Conservation (phyloP, 2,329 filamentous ascomycete species). For the Anisogramma anomala region DNA sequence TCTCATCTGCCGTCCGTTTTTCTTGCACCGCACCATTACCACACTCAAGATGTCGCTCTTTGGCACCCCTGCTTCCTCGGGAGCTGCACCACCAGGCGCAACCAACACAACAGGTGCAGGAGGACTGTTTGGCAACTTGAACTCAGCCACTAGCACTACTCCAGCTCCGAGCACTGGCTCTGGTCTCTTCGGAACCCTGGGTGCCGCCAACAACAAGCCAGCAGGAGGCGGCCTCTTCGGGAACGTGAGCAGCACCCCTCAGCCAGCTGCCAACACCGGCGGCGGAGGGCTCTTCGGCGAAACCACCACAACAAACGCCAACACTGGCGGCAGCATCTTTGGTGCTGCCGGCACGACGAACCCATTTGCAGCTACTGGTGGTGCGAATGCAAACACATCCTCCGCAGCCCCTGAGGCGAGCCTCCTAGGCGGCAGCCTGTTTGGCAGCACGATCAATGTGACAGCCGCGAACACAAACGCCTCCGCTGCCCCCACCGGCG, state of each 20-base stretch:
- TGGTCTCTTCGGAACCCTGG: constrained; percentile 18
- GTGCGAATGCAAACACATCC: not conserved
- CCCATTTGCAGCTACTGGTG: not conserved
- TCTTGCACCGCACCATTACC: constrained; percentile 1
- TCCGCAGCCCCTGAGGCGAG: constrained; percentile 3
- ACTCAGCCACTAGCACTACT: constrained; percentile 15
- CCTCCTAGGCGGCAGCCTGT: constrained; percentile 13
- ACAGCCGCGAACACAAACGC: constrained; percentile 10
- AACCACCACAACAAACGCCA: not conserved
- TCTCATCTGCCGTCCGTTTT: not conserved
- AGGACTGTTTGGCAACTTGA: constrained; percentile 22
- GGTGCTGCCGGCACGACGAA: constrained; percentile 15
- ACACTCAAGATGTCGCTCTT: constrained; percentile 18
- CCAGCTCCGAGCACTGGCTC: not conserved
- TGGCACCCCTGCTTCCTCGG: constrained; percentile 15
- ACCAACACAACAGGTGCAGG: constrained; percentile 18
- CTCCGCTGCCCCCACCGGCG: constrained; percentile 34
- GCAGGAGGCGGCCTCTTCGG: not conserved
- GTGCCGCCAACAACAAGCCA: constrained; percentile 4
- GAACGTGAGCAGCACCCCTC: not conserved
- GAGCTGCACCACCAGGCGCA: constrained; percentile 11
- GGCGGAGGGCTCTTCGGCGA: constrained; percentile 11
- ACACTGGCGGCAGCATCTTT: constrained; percentile 17
- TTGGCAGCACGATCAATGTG: constrained; percentile 16
- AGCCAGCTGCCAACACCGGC: not conserved